phyloP scores from a whole-genome alignment of 192 early-diverging fungal genomes.

The Rhizoclosmatium globosum region DNA sequence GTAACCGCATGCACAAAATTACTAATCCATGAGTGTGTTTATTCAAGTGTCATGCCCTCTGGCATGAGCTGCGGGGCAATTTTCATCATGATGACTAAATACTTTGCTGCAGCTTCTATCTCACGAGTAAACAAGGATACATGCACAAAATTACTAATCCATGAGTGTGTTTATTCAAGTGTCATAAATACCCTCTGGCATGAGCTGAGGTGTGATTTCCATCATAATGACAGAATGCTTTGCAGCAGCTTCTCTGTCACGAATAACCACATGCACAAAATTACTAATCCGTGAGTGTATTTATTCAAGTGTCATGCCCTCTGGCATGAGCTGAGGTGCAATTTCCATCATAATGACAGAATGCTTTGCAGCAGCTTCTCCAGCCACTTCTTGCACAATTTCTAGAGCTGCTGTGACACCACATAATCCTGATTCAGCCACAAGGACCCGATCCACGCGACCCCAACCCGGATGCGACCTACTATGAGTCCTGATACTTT shows the following conservation, averaged over 20 bases:
- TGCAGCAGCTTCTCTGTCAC: not conserved
- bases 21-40: too few relatives aligned
- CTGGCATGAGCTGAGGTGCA: not conserved
- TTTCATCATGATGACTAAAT: too few relatives aligned
- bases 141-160: too few relatives aligned
- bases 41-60: too few relatives aligned
- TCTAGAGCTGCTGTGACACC: slow-evolving; percentile 1
- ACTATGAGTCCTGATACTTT: not conserved
- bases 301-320: not conserved
- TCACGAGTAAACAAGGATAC: too few relatives aligned
- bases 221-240: not conserved
- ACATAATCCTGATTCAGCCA: not conserved
- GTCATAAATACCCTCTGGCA: slow-evolving; percentile 11
- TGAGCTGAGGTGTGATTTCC: not conserved
- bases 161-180: not conserved
- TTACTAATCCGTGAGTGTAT: too few relatives aligned
- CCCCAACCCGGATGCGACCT: not conserved
- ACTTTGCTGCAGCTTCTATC: too few relatives aligned
- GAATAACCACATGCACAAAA: too few relatives aligned
- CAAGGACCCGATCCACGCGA: not conserved
- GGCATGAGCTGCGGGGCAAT: too few relatives aligned
- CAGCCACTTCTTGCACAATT: not conserved
- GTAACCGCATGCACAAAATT: too few relatives aligned
- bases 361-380: not conserved
- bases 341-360: slow-evolving; percentile 12